Base-by-base conservation (phyloP, 116 monocot species). In the Trichopus zeylanicus region DNA sequence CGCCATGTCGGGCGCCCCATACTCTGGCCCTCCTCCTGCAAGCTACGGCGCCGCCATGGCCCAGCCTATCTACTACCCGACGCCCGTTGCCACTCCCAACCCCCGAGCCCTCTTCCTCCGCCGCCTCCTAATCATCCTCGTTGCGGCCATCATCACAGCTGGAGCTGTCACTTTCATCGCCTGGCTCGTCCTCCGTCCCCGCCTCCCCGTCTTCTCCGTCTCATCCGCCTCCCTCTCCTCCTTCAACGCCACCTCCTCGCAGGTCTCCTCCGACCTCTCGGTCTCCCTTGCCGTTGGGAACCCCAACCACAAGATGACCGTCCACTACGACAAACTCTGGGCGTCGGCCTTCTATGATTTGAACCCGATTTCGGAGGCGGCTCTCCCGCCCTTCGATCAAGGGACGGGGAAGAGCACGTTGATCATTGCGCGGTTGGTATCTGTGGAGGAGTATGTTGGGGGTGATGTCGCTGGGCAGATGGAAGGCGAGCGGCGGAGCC, bases 181-280 rank as follows among this genome's bases (percentile, higher is more conserved):
- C 67, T 88, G 79, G 79, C 67, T 88, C 54, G 54, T 82, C 52
- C 70, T 88, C 83, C 87, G 87, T 38, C 82, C 83, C 47, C 70
- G 49, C 2, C 24, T 76, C 52, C 87, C 87, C 27, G 47, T 51
- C 13, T 75, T 88, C 73, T 53, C 79, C 31, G 55, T 88, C 55
- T 49, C 70, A 5, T 61, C 79, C 25, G 57, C 65, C 52, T 32
- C 60, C 27, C 56, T 83, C 29, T 76, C 87, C 62, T 31, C 53
- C 39, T 76, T 88, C 64, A 64, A 61, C 37, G 26, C 76, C 57
- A 69, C 78, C 54, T 18, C 53, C 57, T 26, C 71, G 19, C 53
- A 57, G 38, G 51, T 75, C 49, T 71, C 85, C 30, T 48, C 73
- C 51, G 46, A 62, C 26, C 72, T 84, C 70, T 62, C 67, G 51